These are phyloP conservation scores for Pseudopyricularia javanii DNA, from an alignment of 2,329 filamentous ascomycete genomes.

Conservation along the genomic window DNA sequence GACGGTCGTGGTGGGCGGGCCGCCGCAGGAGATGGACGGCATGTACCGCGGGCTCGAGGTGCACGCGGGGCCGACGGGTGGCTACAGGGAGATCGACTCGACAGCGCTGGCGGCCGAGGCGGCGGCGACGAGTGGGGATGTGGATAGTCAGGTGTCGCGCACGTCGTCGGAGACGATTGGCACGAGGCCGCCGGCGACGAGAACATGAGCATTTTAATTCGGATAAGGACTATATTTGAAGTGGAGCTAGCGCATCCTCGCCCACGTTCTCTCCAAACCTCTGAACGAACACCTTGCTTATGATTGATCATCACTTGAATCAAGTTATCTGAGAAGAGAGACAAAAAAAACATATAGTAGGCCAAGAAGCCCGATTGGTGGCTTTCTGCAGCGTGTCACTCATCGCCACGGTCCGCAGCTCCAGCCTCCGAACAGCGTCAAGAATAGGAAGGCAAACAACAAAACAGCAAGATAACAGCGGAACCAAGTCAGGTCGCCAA, in stretches of 20 bases:
- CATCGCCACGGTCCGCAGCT: background rate
- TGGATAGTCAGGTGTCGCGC: no score
- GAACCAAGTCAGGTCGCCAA: background rate
- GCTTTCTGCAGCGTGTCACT: background rate
- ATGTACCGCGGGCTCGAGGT: slow-evolving; percentile 3
- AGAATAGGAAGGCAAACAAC: background rate
- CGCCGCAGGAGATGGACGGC: slow-evolving; percentile 3
- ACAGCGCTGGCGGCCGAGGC: background rate
- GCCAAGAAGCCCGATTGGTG: background rate
- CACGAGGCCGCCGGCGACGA: no score
- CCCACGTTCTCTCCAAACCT: no score
- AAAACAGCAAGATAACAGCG: background rate
- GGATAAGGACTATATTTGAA: no score
- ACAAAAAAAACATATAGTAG: no score
- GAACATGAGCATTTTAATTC: no score
- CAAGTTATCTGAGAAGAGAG: no score
- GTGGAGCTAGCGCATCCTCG: no score
- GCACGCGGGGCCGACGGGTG: background rate
- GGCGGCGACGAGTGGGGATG: background rate
- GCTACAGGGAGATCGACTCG: background rate
- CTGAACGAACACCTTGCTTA: no score
- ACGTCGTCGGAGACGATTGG: no score
- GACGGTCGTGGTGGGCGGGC: background rate
- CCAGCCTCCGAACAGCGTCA: background rate
- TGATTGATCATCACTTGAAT: no score